Evolutionary conservation across 192 early-diverging fungal genomes (phyloP).

Genomic region (Geosiphon pyriformis): DNA sequence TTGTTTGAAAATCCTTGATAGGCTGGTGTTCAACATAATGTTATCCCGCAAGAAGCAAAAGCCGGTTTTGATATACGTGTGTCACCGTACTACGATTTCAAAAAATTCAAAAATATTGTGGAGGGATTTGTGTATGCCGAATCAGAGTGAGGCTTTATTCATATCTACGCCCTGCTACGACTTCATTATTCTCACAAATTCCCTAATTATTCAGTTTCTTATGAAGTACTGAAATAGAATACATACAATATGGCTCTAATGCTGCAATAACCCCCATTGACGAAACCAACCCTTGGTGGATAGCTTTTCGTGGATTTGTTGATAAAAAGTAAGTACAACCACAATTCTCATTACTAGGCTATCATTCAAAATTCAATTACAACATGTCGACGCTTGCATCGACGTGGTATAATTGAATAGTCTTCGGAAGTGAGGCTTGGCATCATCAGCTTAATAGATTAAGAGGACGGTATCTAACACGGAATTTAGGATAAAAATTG

Average conservation of each 20-base stretch:
- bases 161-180: no score
- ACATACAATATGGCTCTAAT: constrained; percentile 57
- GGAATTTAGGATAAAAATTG: no score
- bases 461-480: no score
- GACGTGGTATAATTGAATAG: no score
- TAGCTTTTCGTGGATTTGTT: constrained; percentile 48
- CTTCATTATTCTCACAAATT: no score
- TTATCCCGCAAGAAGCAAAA: constrained; percentile 66
- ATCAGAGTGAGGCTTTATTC: constrained; percentile 33
- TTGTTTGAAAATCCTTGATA: no score
- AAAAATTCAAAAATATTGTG: constrained; percentile 49
- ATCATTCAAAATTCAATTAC: neutral
- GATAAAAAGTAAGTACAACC: constrained; percentile 34
- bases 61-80: constrained; percentile 76
- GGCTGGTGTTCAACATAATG: constrained; percentile 72
- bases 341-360: neutral
- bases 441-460: no score
- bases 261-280: constrained; percentile 50
- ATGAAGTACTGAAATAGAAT: constrained; percentile 58
- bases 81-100: constrained; percentile 60
- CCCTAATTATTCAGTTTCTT: no score
- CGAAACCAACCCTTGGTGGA: constrained; percentile 66
- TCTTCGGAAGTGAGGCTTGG: no score
- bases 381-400: neutral
- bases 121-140: constrained; percentile 38